A percentile compares a stretch with the other conserved stretches of the same genome.
Conservation (phyloP, 2,329 filamentous ascomycete species). For the Nothomitra cinnamomea region DNA sequence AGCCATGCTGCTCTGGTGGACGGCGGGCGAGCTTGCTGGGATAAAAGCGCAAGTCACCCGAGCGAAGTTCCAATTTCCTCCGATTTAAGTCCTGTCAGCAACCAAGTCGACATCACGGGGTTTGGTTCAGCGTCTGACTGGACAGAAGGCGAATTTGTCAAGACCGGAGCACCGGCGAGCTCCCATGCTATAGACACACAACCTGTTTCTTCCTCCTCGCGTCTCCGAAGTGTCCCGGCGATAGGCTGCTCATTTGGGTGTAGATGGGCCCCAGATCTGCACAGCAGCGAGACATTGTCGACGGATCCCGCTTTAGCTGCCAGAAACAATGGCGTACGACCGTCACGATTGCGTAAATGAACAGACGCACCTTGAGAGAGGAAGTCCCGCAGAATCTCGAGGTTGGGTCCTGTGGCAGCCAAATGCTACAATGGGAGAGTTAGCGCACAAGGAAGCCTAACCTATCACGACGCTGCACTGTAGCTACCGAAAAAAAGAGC, state of each 20-base stretch:
- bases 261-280: slow-evolving; percentile 40
- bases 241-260: slow-evolving; percentile 34
- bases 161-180: slow-evolving; percentile 22
- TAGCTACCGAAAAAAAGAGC: neutral
- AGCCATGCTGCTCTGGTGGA: neutral
- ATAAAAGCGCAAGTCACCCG: neutral
- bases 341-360: slow-evolving; percentile 39
- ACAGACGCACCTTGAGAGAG: slow-evolving; percentile 39
- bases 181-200: slow-evolving; percentile 26
- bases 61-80: neutral
- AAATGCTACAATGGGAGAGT: slow-evolving; percentile 28
- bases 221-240: slow-evolving; percentile 17
- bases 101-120: neutral
- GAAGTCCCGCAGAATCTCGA: slow-evolving; percentile 37
- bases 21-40: neutral
- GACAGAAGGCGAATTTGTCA: neutral
- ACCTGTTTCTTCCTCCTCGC: slow-evolving; percentile 30
- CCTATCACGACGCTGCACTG: neutral
- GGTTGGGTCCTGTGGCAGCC: slow-evolving; percentile 36
- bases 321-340: slow-evolving; percentile 40
- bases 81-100: neutral
- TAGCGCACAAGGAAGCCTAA: neutral
- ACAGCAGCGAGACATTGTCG: slow-evolving; percentile 36
- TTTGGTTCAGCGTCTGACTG: neutral
- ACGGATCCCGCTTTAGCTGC: slow-evolving; percentile 38